Base-by-base conservation (phyloP, 345 rosid species). In the Eucalyptus tenuipes region DNA sequence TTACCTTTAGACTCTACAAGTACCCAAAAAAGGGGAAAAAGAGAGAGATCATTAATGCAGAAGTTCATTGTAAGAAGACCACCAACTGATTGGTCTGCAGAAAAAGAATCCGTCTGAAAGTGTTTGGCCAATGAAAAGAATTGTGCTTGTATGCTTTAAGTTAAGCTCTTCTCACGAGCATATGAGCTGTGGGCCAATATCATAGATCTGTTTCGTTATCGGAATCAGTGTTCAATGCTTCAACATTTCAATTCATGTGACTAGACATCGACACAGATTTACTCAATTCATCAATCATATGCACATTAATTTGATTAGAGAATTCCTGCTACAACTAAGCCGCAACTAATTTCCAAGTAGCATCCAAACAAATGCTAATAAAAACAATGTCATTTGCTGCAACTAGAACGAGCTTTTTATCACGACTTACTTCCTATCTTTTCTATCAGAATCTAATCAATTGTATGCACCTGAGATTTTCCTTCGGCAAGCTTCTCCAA, bases 401-500 rank as follows among this genome's bases (percentile, higher is more conserved):
- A 27, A 59, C 8, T 11, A 59, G 25, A 59, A 27, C 1, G 16
- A 1, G 66, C 66, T n/a, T 59, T 27, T 59, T 27, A 59, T 52
- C 57, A 52, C 1, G 25, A 7, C 57, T 52, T 2, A 52, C 57
- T 7, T 18, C 55, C 55, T 52, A 52, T 59, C 15, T 52, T 52
- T 59, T 59, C 29, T 25, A 59, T 25, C 66, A 59, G 7, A 59
- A 27, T 5, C n/a, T 25, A 27, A 27, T 59, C 5, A 5, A 59
- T 6, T 27, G 1, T 18, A 59, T 27, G 57, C 29, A 95, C 99
- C 96, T 85, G 94, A 92, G 94, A 92, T 88, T 98, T 98, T 89
- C 99, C 98, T 88, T 98, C 98, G 18, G 99, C 99, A 7, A 97
- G 99, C 92, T 98, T 97, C 96, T 97, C 98, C 92, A 98, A 90